Evolutionary conservation across 1,284 basidiomycete genomes (phyloP).

Genomic region (Clitocybe nebularis): DNA sequence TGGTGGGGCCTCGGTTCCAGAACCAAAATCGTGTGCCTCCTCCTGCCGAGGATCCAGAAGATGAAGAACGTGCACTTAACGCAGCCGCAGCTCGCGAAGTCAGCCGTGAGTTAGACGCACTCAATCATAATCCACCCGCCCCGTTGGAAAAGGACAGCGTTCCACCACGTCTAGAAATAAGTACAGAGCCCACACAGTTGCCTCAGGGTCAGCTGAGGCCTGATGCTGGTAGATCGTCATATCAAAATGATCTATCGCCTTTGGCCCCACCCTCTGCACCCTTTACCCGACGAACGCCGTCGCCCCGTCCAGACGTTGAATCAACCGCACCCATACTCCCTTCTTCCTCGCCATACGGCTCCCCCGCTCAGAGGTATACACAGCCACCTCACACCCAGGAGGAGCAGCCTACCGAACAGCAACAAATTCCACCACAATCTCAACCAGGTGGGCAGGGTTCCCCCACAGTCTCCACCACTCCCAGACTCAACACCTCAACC

Average conservation of each 20-base stretch:
- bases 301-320: conserved; percentile 21
- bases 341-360: conserved; percentile 14
- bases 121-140: conserved; percentile 42
- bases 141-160: conserved; percentile 5
- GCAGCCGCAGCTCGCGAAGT: conserved; percentile 67
- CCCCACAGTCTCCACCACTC: background rate
- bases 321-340: conserved; percentile 1
- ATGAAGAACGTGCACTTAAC: conserved; percentile 45
- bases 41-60: conserved; percentile 31
- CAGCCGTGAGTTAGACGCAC: conserved; percentile 55
- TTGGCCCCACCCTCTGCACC: conserved; percentile 27
- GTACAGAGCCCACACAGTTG: conserved; percentile 3
- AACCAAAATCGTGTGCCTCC: conserved; percentile 28
- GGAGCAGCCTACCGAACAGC: conserved; percentile 5
- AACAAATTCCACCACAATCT: conserved; percentile 6
- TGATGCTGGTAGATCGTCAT: background rate
- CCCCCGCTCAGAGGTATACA: conserved; percentile 12
- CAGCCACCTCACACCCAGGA: conserved; percentile 8
- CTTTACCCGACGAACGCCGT: conserved; percentile 24
- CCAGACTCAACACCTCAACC: conserved; percentile 2
- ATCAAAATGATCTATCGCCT: conserved; percentile 16
- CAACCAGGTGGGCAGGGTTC: conserved; percentile 6
- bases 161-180: conserved; percentile 10
- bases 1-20: conserved; percentile 14
- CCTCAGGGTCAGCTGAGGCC: background rate